Evolutionary conservation across 257 asterid species (phyloP).

Genomic region (Rubia yunnanensis): DNA sequence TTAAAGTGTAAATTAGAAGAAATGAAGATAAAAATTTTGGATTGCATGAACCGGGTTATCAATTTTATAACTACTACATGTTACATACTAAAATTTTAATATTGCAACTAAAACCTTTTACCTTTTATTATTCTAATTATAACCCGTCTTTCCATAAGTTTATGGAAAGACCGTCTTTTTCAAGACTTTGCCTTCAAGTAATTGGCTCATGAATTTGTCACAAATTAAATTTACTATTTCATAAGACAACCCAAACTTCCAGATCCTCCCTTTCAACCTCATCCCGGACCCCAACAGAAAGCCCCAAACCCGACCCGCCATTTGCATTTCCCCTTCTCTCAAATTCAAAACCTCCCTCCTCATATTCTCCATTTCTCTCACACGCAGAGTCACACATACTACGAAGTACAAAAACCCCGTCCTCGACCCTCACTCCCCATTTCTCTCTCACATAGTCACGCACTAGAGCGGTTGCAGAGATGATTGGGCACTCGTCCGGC

Average conservation of each 20-base stretch:
- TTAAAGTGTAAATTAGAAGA: no score
- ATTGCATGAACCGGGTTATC: no score
- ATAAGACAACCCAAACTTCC: conserved; percentile 1
- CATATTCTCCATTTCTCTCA: conserved; percentile 1
- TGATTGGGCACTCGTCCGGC: conserved; percentile 58
- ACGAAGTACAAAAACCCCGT: neutral
- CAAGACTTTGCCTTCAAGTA: no score
- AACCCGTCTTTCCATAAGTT: no score
- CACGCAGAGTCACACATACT: neutral
- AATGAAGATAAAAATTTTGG: no score
- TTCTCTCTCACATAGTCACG: neutral
- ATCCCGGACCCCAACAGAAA: neutral
- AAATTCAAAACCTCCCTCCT: conserved; percentile 37
- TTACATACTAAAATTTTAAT: no score
- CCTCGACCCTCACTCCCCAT: neutral
- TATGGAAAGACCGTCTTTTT: no score
- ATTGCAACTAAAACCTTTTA: no score
- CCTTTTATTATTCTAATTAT: no score
- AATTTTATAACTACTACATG: no score
- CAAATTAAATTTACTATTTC: no score
- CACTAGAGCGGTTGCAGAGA: conserved; percentile 10
- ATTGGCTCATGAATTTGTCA: no score
- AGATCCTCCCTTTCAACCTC: conserved; percentile 8
- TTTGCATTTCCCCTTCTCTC: conserved; percentile 22
- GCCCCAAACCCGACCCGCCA: conserved; percentile 34